Conservation (phyloP, 176 grass and related monocot genomes). For the Thalia dealbata region DNA sequence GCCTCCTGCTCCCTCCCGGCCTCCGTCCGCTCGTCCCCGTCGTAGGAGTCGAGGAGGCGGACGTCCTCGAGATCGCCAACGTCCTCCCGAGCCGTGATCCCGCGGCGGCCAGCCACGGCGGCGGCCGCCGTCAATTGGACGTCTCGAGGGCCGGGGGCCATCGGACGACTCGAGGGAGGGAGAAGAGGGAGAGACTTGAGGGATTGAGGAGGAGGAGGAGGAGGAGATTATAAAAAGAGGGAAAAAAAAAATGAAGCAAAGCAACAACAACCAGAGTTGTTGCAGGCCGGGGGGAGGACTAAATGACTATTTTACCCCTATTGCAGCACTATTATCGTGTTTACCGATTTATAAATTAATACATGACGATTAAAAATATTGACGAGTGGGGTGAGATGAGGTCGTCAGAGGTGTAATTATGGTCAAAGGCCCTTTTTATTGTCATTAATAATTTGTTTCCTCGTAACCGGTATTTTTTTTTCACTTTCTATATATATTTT, state of each 20-base stretch:
- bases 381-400: too few relatives aligned
- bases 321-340: too few relatives aligned
- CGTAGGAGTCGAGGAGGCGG: constrained; percentile 61
- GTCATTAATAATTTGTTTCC: too few relatives aligned
- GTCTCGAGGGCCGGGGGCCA: constrained; percentile 35
- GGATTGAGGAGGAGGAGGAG: background rate
- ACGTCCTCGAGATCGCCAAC: constrained; percentile 71
- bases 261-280: background rate
- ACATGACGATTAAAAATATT: too few relatives aligned
- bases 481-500: too few relatives aligned
- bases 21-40: constrained; percentile 35
- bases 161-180: background rate
- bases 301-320: background rate
- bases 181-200: background rate
- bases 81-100: constrained; percentile 9
- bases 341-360: too few relatives aligned
- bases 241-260: background rate
- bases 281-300: background rate
- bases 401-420: too few relatives aligned
- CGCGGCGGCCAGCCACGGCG: constrained; percentile 9
- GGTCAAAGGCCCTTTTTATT: too few relatives aligned
- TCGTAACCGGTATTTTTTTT: too few relatives aligned
- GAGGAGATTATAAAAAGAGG: constrained; percentile 1
- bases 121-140: constrained; percentile 54
- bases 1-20: constrained; percentile 12